Percentiles rank a stretch among this genome's conserved stretches.
Conservation (phyloP, 2,329 filamentous ascomycete genomes). For the Fulvia fulva region DNA sequence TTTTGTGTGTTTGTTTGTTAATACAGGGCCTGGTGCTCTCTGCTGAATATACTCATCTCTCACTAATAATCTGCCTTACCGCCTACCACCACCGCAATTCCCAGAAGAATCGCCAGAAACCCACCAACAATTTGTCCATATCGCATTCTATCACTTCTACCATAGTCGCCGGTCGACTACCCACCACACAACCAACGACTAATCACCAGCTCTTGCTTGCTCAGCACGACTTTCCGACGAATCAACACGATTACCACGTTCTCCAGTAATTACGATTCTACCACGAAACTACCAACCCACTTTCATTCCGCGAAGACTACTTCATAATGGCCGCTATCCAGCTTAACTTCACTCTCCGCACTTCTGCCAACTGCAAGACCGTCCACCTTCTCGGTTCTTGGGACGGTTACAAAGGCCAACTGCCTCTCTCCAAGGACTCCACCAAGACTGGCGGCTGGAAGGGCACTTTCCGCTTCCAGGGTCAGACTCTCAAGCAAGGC, state of each 20-base stretch:
- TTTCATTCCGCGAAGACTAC: constrained; percentile 20
- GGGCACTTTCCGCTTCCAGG: constrained; percentile 94
- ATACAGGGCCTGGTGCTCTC: constrained; percentile 47
- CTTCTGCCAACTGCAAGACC: constrained; percentile 93
- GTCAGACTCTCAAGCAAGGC: constrained; percentile 77
- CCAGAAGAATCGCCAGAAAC: constrained; percentile 21
- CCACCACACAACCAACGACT: constrained; percentile 27
- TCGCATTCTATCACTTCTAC: constrained; percentile 28
- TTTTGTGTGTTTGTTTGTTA: constrained; percentile 39
- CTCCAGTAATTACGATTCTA: constrained; percentile 14
- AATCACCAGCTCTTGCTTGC: constrained; percentile 49
- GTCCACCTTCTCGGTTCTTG: constrained; percentile 96
- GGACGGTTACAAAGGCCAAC: constrained; percentile 94
- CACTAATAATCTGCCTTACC: constrained; percentile 24
- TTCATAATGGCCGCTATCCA: constrained; percentile 77
- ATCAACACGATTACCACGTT: constrained; percentile 16
- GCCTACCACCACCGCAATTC: constrained; percentile 20
- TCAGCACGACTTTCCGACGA: constrained; percentile 35
- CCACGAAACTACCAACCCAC: constrained; percentile 20
- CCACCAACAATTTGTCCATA: constrained; percentile 6
- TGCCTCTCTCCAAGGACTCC: constrained; percentile 86
- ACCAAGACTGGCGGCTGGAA: constrained; percentile 85
- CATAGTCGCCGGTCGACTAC: constrained; percentile 34
- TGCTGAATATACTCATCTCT: constrained; percentile 22
- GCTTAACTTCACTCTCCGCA: constrained; percentile 92